Evolutionary conservation across 2,329 filamentous ascomycete genomes (phyloP).

Genomic region (Trichoderma endophyticum): DNA sequence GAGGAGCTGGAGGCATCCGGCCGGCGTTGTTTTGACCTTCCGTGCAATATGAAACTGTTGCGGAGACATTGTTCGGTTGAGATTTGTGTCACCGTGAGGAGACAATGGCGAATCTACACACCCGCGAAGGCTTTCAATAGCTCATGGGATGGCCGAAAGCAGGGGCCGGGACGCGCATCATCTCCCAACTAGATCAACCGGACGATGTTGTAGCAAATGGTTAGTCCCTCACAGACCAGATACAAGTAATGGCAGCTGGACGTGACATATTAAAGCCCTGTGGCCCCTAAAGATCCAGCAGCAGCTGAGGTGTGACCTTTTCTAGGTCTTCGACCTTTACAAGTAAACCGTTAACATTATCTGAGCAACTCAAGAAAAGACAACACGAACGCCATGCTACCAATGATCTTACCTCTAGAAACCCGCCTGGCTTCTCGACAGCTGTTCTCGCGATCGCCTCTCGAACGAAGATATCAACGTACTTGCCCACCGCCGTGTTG

Average conservation of each 20-base stretch:
- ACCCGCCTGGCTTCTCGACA: conserved; percentile 65
- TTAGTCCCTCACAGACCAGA: background rate
- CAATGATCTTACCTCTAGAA: conserved; percentile 63
- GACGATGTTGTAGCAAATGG: background rate
- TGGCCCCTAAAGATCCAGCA: conserved; percentile 71
- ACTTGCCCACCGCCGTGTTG: conserved; percentile 73
- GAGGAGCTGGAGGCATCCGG: background rate
- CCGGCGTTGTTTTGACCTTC: background rate
- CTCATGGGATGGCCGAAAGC: background rate
- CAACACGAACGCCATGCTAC: background rate
- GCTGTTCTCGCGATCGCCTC: conserved; percentile 81
- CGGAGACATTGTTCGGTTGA: background rate
- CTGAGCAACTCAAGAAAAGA: background rate
- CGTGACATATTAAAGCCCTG: background rate
- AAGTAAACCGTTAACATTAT: conserved; percentile 17
- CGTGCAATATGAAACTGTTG: background rate
- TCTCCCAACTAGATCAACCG: background rate
- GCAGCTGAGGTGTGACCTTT: conserved; percentile 77
- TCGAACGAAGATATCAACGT: conserved; percentile 86
- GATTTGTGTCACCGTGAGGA: background rate
- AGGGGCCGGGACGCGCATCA: background rate
- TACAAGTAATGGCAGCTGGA: background rate
- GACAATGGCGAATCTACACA: background rate
- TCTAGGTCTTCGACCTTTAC: conserved; percentile 80
- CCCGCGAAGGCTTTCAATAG: background rate